These are phyloP conservation scores for Ogataea ganodermae DNA, from an alignment of 805 yeast genomes.

Conservation along the genomic window DNA sequence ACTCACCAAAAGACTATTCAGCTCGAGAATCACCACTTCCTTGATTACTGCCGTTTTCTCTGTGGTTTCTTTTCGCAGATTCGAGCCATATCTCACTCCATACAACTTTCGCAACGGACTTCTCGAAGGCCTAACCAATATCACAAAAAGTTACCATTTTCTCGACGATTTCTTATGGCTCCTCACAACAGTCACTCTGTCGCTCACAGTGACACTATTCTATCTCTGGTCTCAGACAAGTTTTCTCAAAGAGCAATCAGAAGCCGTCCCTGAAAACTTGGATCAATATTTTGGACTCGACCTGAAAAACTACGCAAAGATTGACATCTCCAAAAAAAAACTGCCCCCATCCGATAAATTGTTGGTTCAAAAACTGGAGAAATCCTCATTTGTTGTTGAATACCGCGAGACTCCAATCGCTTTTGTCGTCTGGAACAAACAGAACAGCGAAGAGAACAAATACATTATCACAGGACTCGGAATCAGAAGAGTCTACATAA, in stretches of 20 bases:
- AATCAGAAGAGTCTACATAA: conserved; percentile 66
- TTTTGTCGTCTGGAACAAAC: conserved; percentile 46
- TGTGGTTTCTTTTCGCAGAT: conserved; percentile 16
- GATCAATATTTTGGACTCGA: conserved; percentile 51
- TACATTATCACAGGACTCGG: conserved; percentile 59
- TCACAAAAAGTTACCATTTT: conserved; percentile 26
- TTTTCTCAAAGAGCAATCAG: conserved; percentile 46
- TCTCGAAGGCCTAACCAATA: conserved; percentile 13
- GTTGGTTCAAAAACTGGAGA: conserved; percentile 31
- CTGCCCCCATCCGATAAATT: conserved; percentile 23
- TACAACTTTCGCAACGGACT: conserved; percentile 24
- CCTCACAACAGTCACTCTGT: conserved; percentile 41
- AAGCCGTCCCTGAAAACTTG: conserved; percentile 39
- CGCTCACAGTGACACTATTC: conserved; percentile 43
- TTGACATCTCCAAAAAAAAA: conserved; percentile 7
- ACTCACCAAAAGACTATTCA: conserved; percentile 47
- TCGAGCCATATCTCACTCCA: conserved; percentile 26
- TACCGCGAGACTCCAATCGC: conserved; percentile 79
- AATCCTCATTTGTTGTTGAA: conserved; percentile 55
- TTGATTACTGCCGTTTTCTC: conserved; percentile 29
- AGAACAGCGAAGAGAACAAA: conserved; percentile 30
- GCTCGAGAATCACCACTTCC: conserved; percentile 45
- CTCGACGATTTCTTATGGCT: conserved; percentile 34
- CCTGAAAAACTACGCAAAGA: conserved; percentile 42
- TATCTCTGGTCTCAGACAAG: conserved; percentile 46